A percentile compares a stretch with the other conserved stretches of the same genome.
Evolutionary conservation across 495 filamentous ascomycete genomes (phyloP).

Genomic region (Cetradonia linearis): DNA sequence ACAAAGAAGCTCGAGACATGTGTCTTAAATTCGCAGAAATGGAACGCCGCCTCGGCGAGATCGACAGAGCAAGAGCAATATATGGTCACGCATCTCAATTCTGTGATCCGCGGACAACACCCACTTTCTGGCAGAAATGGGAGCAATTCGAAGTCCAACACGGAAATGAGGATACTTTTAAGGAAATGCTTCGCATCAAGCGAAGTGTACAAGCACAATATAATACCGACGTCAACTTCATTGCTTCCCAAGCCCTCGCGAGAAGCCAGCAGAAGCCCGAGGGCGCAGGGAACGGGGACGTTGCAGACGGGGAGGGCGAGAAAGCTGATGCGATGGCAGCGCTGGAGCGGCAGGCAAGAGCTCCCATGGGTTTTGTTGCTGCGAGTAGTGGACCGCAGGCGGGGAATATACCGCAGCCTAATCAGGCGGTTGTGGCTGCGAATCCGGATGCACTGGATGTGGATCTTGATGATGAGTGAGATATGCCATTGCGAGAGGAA

Average conservation of each 20-base stretch:
- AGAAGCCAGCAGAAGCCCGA: conserved; percentile 54
- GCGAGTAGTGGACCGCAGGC: conserved; percentile 70
- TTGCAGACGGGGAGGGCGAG: conserved; percentile 41
- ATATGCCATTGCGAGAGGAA: too few relatives aligned
- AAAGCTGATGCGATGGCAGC: conserved; percentile 80
- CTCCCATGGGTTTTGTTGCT: conserved; percentile 85
- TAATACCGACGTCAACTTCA: conserved; percentile 98
- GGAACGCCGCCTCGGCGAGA: conserved; percentile 92
- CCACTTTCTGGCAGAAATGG: conserved; percentile 92
- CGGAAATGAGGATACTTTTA: conserved; percentile 98
- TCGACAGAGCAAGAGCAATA: conserved; percentile 89
- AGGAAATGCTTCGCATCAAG: conserved; percentile 98
- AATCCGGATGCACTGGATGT: conserved; percentile 85
- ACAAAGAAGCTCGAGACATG: conserved; percentile 93
- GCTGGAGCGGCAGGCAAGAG: conserved; percentile 78
- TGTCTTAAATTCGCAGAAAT: conserved; percentile 98
- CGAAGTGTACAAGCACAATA: conserved; percentile 94
- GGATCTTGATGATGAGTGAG: conserved; percentile 42
- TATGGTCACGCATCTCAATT: conserved; percentile 96
- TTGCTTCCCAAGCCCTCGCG: conserved; percentile 89
- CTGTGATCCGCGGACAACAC: conserved; percentile 85
- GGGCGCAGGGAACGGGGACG: conserved; percentile 33
- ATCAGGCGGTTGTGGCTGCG: conserved; percentile 40
- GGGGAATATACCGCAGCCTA: conserved; percentile 46
- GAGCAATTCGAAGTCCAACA: conserved; percentile 94